phyloP scores from a whole-genome alignment of 106 monocot species.

The Allium sativum region DNA sequence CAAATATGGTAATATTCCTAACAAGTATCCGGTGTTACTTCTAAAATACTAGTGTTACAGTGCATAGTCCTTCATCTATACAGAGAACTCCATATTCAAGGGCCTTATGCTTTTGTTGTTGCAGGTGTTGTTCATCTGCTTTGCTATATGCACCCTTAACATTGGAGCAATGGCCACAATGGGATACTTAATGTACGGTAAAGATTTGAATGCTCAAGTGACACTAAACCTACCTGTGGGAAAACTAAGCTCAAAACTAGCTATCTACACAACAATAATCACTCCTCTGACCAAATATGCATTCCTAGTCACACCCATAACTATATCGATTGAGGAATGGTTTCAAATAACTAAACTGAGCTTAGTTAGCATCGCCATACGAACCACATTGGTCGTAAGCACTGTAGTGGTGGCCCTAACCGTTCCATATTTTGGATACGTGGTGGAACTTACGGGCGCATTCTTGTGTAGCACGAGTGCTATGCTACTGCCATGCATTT shows the following conservation, averaged over 20 bases:
- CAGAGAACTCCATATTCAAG: not conserved
- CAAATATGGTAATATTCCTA: too few relatives aligned
- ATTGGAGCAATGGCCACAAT: conserved; percentile 42
- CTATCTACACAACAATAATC: conserved; percentile 72
- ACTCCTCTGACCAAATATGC: conserved; percentile 49
- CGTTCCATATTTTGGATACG: conserved; percentile 32
- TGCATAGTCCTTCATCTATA: not conserved
- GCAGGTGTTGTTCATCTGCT: conserved; percentile 54
- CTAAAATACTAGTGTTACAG: too few relatives aligned
- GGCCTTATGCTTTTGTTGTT: not conserved
- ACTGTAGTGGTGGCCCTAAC: conserved; percentile 24
- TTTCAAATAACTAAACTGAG: conserved; percentile 26
- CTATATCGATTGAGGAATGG: conserved; percentile 24
- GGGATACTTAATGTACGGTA: conserved; percentile 75
- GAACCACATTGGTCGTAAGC: conserved; percentile 28
- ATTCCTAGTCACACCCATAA: conserved; percentile 22
- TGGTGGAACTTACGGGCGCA: conserved; percentile 32
- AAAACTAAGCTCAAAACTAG: conserved; percentile 47
- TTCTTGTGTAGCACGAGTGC: conserved; percentile 27
- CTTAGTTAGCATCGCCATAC: conserved; percentile 4
- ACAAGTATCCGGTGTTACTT: too few relatives aligned
- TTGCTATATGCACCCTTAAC: conserved; percentile 35
- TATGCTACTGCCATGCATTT: conserved; percentile 35
- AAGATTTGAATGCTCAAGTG: conserved; percentile 12
- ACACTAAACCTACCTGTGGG: conserved; percentile 41